phyloP scores from a whole-genome alignment of 116 monocot species.

The Posidonia oceanica region DNA sequence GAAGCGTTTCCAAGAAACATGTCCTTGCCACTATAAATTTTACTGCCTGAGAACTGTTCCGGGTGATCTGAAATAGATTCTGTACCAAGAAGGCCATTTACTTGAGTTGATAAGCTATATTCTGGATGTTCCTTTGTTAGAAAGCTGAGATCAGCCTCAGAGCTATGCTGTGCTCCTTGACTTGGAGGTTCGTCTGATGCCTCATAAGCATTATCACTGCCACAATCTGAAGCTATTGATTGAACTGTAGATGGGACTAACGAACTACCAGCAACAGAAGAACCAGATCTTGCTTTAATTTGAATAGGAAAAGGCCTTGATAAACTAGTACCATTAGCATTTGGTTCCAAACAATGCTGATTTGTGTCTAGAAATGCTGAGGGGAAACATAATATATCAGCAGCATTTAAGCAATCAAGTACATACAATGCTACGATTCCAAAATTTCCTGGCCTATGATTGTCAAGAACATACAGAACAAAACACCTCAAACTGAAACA shows the following conservation, averaged over 20 bases:
- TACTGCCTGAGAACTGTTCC: conserved; percentile 17
- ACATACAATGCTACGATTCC: not conserved
- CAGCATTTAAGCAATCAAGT: not conserved
- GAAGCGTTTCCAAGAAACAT: conserved; percentile 15
- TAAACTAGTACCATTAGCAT: conserved; percentile 11
- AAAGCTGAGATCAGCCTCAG: conserved; percentile 4
- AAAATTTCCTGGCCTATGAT: no score
- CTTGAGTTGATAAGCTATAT: not conserved
- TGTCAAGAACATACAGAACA: no score
- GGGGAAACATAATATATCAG: not conserved
- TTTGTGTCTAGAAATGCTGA: conserved; percentile 50
- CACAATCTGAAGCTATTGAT: conserved; percentile 48
- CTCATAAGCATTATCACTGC: conserved; percentile 49
- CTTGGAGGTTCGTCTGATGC: conserved; percentile 17
- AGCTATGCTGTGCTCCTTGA: not conserved
- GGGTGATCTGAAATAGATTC: conserved; percentile 20
- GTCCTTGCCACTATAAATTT: conserved; percentile 13
- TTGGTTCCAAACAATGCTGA: conserved; percentile 17
- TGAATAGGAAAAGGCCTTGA: conserved; percentile 11
- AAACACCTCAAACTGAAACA: not conserved
- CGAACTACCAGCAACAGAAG: conserved; percentile 34
- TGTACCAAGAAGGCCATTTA: conserved; percentile 22
- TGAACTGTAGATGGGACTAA: conserved; percentile 33
- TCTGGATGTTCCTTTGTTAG: conserved; percentile 7
- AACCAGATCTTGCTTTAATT: conserved; percentile 12